Evolutionary conservation across 2,329 filamentous ascomycete species (phyloP).

Genomic region (Pseudocercospora crystallina): DNA sequence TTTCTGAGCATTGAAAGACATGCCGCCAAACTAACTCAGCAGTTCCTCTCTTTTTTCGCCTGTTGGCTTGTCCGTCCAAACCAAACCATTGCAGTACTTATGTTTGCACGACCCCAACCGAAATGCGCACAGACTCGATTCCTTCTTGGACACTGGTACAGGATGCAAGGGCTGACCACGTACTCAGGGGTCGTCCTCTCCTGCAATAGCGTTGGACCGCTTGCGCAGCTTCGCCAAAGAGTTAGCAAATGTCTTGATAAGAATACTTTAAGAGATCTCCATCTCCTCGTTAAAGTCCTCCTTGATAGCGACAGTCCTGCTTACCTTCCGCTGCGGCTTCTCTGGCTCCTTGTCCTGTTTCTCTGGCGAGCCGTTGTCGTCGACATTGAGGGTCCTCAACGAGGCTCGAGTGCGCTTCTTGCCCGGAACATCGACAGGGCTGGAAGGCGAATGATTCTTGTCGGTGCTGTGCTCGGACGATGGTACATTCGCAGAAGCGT

Average conservation of each 20-base stretch:
- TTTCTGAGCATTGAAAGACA: no score
- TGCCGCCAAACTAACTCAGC: no score
- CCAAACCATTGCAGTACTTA: no score
- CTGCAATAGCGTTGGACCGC: slow-evolving; percentile 12
- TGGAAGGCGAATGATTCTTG: slow-evolving; percentile 18
- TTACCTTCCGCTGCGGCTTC: slow-evolving; percentile 28
- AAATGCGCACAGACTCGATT: no score
- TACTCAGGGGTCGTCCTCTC: slow-evolving; percentile 1
- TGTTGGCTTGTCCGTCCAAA: no score
- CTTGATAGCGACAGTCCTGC: slow-evolving; percentile 8
- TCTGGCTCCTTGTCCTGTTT: slow-evolving; percentile 21
- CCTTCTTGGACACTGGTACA: no score
- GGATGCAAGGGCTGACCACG: no score
- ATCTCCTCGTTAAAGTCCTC: neutral
- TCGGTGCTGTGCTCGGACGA: slow-evolving; percentile 5
- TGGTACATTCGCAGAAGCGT: neutral
- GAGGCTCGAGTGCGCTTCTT: slow-evolving; percentile 32
- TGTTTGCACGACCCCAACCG: no score
- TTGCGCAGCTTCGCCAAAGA: slow-evolving; percentile 16
- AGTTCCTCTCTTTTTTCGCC: no score
- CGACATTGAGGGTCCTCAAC: slow-evolving; percentile 23
- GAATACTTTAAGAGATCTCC: neutral
- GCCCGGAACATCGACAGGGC: slow-evolving; percentile 17
- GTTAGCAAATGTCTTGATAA: slow-evolving; percentile 6
- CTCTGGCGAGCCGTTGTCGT: slow-evolving; percentile 25